Conservation (phyloP, 225 moss, liverwort and hornwort genomes). For the Lunularia cruciata region DNA sequence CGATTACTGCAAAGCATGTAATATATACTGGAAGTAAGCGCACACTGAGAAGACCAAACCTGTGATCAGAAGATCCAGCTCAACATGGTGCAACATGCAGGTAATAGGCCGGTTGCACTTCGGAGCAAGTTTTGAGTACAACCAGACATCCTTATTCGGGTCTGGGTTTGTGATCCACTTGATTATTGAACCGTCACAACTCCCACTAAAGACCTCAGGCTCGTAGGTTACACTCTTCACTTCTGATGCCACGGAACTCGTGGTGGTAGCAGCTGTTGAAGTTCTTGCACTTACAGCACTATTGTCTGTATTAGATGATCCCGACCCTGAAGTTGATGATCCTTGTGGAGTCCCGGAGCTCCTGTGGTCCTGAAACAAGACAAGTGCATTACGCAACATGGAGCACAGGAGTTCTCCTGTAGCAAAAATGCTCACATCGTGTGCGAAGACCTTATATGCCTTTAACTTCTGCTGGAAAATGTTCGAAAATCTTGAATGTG, state of each 20-base stretch:
- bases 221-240: conserved; percentile 32
- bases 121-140: conserved; percentile 37
- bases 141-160: conserved; percentile 60
- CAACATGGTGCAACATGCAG: conserved; percentile 61
- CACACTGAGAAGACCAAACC: conserved; percentile 30
- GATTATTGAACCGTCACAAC: conserved; percentile 54
- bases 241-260: conserved; percentile 8
- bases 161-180: conserved; percentile 65
- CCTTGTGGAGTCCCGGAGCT: not conserved
- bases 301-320: conserved; percentile 7
- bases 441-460: too few relatives aligned
- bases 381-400: too few relatives aligned
- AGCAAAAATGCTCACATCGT: too few relatives aligned
- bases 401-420: too few relatives aligned
- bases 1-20: too few relatives aligned
- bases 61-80: conserved; percentile 66
- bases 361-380: conserved; percentile 25
- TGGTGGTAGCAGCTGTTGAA: not conserved
- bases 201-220: conserved; percentile 62
- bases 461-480: too few relatives aligned
- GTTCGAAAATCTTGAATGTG: not conserved
- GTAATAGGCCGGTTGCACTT: conserved; percentile 39
- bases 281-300: not conserved
- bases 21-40: not conserved
- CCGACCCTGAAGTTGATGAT: not conserved